Evolutionary conservation across 2,329 filamentous ascomycete species (phyloP), one percentile per base, ranked within the genome.

Genomic region (Aspergillus sp.): DNA sequence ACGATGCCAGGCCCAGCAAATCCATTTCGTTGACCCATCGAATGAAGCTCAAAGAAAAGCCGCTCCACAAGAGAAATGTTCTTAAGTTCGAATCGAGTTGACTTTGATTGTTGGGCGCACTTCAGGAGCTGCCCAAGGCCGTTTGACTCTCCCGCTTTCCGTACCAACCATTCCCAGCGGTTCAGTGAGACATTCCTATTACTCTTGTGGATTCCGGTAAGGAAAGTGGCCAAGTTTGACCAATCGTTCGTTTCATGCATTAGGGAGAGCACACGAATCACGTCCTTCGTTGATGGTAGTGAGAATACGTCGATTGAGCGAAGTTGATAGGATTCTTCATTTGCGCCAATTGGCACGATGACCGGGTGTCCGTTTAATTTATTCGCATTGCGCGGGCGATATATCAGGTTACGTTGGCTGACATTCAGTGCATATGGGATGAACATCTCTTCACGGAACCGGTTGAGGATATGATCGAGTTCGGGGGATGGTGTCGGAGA

Each of bases 401-500:
- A 79, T 56, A 79, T 72, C 45, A 76, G 68, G 41, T 66, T 70
- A 58, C 70, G 70, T 56, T 79, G 77, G 43, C 68, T 68, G 6
- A 65, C 57, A 37, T 67, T 64, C 4, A 80, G 70, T 39, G 71
- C 70, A 49, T 68, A 70, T 27, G 77, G 78, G 33, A 79, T 74
- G 65, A 80, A 79, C 50, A 79, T 68, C 41, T 75, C 71, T 59
- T 78, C 64, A 62, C 77, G 77, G 66, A 76, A 78, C 58, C 68
- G 69, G 27, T 69, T 63, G 33, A 80, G 70, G 49, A 74, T 66
- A 44, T 72, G 62, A 62, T 79, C 72, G 56, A 79, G 68, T 63
- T 79, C 73, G 49, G 72, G 62, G 27, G 75, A 76, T 15, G 70
- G 69, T 49, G 75, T 75, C 14, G 71, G 69, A 31, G 64, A 63